Percentiles rank a stretch among this genome's conserved stretches.
Conservation (phyloP, 495 filamentous ascomycete genomes). For the Wilcoxina mikolae region DNA sequence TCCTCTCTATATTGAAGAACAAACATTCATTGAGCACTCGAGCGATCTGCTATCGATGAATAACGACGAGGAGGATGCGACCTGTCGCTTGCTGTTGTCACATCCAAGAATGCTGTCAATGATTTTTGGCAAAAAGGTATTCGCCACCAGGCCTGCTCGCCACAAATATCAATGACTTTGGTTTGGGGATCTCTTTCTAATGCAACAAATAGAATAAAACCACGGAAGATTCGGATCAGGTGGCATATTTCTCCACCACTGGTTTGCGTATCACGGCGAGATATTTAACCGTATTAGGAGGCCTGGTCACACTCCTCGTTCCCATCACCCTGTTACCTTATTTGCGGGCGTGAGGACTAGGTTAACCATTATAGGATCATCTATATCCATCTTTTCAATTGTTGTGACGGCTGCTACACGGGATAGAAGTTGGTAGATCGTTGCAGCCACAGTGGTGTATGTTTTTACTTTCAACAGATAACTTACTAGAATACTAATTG, state of each 20-base stretch:
- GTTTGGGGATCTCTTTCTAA: no score
- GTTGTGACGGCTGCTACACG: not conserved
- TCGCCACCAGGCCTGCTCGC: not conserved
- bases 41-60: not conserved
- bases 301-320: not conserved
- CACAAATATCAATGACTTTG: not conserved
- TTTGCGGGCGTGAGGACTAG: not conserved
- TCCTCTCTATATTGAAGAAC: not conserved
- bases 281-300: not conserved
- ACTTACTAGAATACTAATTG: no score
- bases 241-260: not conserved
- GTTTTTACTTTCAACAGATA: not conserved
- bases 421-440: not conserved
- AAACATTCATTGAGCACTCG: not conserved
- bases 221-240: not conserved
- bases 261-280: not conserved
- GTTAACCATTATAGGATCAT: not conserved
- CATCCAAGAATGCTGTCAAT: not conserved
- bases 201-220: not conserved
- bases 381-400: not conserved
- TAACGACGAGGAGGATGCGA: not conserved
- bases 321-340: not conserved
- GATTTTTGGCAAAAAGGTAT: not conserved
- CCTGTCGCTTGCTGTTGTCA: not conserved
- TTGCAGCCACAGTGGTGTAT: not conserved